Percentiles rank a stretch among this genome's conserved stretches.
Conservation (phyloP, 352 stramenopile species). For the Globisporangium mamillatum region DNA sequence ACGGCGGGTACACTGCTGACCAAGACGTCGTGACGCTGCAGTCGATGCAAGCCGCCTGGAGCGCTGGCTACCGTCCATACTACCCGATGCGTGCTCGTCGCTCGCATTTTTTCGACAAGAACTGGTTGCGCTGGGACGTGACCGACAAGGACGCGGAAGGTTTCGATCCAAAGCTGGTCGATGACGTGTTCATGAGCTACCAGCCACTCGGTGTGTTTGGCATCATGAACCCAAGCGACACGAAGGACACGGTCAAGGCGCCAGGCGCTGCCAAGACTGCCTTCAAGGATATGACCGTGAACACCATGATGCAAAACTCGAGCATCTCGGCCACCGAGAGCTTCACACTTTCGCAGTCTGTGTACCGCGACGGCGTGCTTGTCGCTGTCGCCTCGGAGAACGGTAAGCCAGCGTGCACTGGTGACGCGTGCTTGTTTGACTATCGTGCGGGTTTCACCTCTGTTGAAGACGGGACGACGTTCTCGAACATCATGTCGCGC, state of each 20-base stretch:
- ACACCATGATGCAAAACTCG: slow-evolving; percentile 19
- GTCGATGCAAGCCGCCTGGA: slow-evolving; percentile 43
- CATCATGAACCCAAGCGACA: slow-evolving; percentile 27
- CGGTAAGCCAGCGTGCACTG: slow-evolving; percentile 21
- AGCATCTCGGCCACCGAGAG: slow-evolving; percentile 19
- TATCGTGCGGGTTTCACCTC: slow-evolving; percentile 39
- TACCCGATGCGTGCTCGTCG: slow-evolving; percentile 52
- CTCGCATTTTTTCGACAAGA: slow-evolving; percentile 67
- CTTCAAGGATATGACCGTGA: slow-evolving; percentile 23
- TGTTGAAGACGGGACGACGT: slow-evolving; percentile 23
- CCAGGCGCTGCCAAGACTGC: slow-evolving; percentile 20
- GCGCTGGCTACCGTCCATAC: slow-evolving; percentile 62
- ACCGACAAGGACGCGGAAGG: slow-evolving; percentile 30
- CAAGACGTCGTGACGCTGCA: slow-evolving; percentile 41
- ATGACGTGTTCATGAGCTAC: slow-evolving; percentile 44
- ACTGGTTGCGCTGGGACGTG: slow-evolving; percentile 61
- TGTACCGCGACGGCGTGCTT: slow-evolving; percentile 23
- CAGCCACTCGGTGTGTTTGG: slow-evolving; percentile 55
- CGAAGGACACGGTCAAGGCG: slow-evolving; percentile 24
- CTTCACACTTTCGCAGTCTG: slow-evolving; percentile 21
- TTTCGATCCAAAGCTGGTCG: slow-evolving; percentile 35
- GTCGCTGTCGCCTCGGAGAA: slow-evolving; percentile 14
- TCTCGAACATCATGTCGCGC: slow-evolving; percentile 73
- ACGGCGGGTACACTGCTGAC: slow-evolving; percentile 31
- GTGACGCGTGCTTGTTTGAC: slow-evolving; percentile 42